phyloP scores from a whole-genome alignment of 2,329 filamentous ascomycete genomes.

The Phialophora verrucosa region DNA sequence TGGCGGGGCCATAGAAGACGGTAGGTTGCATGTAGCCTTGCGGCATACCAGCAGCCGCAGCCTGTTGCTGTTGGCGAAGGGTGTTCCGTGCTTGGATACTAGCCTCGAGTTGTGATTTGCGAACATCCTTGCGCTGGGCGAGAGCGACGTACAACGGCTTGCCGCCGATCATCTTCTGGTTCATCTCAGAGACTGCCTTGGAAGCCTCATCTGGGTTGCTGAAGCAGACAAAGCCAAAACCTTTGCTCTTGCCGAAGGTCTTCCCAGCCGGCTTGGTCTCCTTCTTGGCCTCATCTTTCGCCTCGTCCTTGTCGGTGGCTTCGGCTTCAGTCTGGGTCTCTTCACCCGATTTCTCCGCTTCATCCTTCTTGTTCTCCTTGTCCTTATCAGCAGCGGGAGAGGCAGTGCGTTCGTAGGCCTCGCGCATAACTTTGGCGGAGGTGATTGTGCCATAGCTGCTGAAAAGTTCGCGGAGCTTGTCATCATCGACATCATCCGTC shows the following conservation, averaged over 20 bases:
- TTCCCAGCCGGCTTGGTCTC: slow-evolving; percentile 64
- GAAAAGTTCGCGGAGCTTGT: slow-evolving; percentile 95
- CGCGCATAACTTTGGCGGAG: slow-evolving; percentile 99
- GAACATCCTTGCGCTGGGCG: slow-evolving; percentile 98
- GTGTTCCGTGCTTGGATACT: slow-evolving; percentile 99
- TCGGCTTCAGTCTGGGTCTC: slow-evolving; percentile 53
- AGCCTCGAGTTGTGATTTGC: slow-evolving; percentile 97
- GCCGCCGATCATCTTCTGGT: slow-evolving; percentile 96
- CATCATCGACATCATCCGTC: slow-evolving; percentile 94
- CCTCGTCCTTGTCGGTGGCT: slow-evolving; percentile 50
- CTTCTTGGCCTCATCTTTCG: slow-evolving; percentile 59
- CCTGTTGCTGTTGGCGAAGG: slow-evolving; percentile 96
- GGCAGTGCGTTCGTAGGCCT: slow-evolving; percentile 61
- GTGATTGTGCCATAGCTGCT: slow-evolving; percentile 91
- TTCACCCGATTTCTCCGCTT: slow-evolving; percentile 58
- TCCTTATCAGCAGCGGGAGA: slow-evolving; percentile 52
- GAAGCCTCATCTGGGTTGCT: slow-evolving; percentile 98
- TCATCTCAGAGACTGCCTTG: slow-evolving; percentile 99
- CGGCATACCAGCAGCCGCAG: slow-evolving; percentile 85
- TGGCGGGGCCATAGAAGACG: slow-evolving; percentile 86
- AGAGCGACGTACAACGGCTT: slow-evolving; percentile 98
- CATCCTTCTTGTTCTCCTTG: slow-evolving; percentile 61
- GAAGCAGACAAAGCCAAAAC: slow-evolving; percentile 99
- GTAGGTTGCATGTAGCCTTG: slow-evolving; percentile 82
- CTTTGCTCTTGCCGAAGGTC: slow-evolving; percentile 95